A percentile compares a stretch with the other conserved stretches of the same genome.
These are phyloP conservation scores for Colletotrichum siamense DNA, from an alignment of 2,329 filamentous ascomycete genomes.

Conservation along the genomic window DNA sequence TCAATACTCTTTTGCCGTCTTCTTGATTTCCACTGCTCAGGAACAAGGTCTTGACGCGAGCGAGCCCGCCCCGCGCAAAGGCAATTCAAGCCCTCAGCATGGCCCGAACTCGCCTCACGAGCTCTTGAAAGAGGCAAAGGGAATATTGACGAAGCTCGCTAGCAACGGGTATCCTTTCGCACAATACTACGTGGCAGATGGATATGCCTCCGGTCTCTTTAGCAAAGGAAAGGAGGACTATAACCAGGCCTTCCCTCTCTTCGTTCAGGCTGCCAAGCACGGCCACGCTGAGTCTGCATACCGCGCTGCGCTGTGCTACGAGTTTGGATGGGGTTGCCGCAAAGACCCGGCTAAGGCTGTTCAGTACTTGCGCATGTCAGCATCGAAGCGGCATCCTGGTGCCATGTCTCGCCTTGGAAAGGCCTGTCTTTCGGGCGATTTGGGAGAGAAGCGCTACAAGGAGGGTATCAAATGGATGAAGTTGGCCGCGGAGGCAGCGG, in stretches of 20 bases:
- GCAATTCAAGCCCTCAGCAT: slow-evolving; percentile 50
- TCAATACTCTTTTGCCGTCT: slow-evolving; percentile 96
- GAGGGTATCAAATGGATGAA: slow-evolving; percentile 98
- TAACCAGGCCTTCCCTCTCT: slow-evolving; percentile 89
- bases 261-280: slow-evolving; percentile 93
- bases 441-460: slow-evolving; percentile 85
- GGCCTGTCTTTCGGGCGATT: slow-evolving; percentile 87
- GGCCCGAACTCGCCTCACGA: slow-evolving; percentile 62
- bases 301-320: slow-evolving; percentile 91
- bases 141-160: slow-evolving; percentile 84
- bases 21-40: slow-evolving; percentile 88
- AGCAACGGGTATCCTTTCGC: slow-evolving; percentile 94
- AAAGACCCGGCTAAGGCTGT: slow-evolving; percentile 91
- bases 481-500: slow-evolving; percentile 86
- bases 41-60: slow-evolving; percentile 69
- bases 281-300: slow-evolving; percentile 97
- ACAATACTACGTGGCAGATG: slow-evolving; percentile 96
- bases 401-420: slow-evolving; percentile 92
- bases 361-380: slow-evolving; percentile 89
- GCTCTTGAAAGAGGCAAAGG: slow-evolving; percentile 84
- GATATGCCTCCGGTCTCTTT: slow-evolving; percentile 92
- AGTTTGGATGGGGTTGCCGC: slow-evolving; percentile 96
- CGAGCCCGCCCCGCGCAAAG: slow-evolving; percentile 49
- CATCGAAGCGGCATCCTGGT: slow-evolving; percentile 92
- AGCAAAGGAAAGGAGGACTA: slow-evolving; percentile 94